Conservation (phyloP, 2,329 filamentous ascomycete species). For the Monosporascus sp. region DNA sequence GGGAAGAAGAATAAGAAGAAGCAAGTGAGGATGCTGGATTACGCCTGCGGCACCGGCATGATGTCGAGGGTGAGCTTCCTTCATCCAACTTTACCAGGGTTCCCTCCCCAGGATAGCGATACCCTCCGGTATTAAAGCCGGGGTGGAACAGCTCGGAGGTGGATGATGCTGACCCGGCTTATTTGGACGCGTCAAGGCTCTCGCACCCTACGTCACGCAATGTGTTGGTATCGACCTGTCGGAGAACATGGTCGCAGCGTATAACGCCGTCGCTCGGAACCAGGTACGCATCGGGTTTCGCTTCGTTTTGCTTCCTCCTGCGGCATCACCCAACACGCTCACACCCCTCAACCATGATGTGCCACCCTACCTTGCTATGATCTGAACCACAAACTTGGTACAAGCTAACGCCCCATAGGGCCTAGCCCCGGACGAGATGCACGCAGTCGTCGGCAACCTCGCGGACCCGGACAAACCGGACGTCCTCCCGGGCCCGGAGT, state of each 20-base stretch:
- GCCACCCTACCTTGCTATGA: too few species aligned
- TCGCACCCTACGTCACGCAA: slow-evolving; percentile 58
- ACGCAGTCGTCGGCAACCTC: slow-evolving; percentile 55
- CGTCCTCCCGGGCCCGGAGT: slow-evolving; percentile 54
- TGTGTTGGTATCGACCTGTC: slow-evolving; percentile 67
- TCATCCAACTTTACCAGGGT: slow-evolving; percentile 5
- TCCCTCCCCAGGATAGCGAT: background rate
- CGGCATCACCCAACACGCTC: too few species aligned
- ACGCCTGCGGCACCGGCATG: slow-evolving; percentile 69
- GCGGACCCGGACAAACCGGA: slow-evolving; percentile 41
- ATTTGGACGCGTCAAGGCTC: slow-evolving; percentile 35
- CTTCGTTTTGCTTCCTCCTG: too few species aligned
- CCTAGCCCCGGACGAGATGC: slow-evolving; percentile 47
- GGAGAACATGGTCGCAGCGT: slow-evolving; percentile 63
- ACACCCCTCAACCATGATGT: too few species aligned
- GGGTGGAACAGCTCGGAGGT: too few species aligned
- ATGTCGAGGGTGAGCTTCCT: slow-evolving; percentile 52
- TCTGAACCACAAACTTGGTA: background rate
- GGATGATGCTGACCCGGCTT: background rate
- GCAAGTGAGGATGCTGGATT: slow-evolving; percentile 60
- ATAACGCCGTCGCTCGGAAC: slow-evolving; percentile 56
- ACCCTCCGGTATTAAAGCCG: background rate
- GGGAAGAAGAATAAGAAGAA: slow-evolving; percentile 18
- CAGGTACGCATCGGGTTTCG: slow-evolving; percentile 33
- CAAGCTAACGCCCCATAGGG: slow-evolving; percentile 31